phyloP scores from a whole-genome alignment of 176 grass and related monocot species.

The Secale cereale region DNA sequence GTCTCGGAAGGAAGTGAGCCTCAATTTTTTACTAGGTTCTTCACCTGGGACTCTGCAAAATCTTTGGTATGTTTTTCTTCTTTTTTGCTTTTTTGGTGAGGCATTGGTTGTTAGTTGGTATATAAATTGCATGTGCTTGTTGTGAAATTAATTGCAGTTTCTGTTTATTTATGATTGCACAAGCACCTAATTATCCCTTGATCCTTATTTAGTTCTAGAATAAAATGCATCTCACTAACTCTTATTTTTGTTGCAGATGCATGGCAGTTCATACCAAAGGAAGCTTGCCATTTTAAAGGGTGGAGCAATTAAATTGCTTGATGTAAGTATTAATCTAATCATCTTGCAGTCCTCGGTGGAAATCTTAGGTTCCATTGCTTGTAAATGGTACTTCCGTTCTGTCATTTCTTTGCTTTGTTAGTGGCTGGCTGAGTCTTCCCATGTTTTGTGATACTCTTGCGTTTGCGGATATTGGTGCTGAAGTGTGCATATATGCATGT shows the following conservation, averaged over 20 bases:
- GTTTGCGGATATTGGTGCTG: neutral
- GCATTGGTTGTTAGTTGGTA: conserved; percentile 14
- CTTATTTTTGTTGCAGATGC: conserved; percentile 67
- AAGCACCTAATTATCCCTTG: neutral
- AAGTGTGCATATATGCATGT: neutral
- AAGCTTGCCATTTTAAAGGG: conserved; percentile 79
- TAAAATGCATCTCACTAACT: conserved; percentile 16
- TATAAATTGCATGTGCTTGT: neutral
- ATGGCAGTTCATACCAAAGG: conserved; percentile 96
- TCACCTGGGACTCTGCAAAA: conserved; percentile 84
- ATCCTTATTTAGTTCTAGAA: neutral
- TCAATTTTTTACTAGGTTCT: conserved; percentile 87
- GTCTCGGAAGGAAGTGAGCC: conserved; percentile 84
- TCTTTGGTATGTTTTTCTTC: conserved; percentile 50
- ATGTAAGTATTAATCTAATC: conserved; percentile 47
- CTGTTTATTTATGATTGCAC: neutral
- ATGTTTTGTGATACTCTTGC: neutral
- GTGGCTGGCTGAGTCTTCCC: neutral
- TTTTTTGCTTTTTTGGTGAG: neutral
- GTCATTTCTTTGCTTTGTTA: neutral
- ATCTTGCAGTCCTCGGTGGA: neutral
- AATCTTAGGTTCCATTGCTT: neutral
- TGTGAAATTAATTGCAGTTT: neutral
- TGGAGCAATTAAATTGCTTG: conserved; percentile 41
- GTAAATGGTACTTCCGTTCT: neutral